These are phyloP conservation scores for Stipa capillata DNA, from an alignment of 176 grass and related monocot species.

Conservation along the genomic window DNA sequence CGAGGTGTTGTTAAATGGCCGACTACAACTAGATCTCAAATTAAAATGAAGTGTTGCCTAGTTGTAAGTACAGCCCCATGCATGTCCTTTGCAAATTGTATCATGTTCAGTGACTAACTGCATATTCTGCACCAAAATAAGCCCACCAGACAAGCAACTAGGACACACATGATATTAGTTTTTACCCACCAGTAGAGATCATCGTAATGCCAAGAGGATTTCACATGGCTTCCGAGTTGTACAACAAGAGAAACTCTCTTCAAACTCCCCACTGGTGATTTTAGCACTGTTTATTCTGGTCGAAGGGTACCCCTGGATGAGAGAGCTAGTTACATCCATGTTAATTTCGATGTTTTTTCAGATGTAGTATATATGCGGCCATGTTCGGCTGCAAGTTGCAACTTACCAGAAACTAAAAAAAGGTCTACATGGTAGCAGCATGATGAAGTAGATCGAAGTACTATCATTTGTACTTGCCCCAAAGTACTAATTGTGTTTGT, in stretches of 20 bases:
- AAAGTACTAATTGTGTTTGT: neutral
- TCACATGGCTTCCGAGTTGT: slow-evolving; percentile 11
- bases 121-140: no score
- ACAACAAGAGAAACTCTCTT: neutral
- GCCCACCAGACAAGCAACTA: neutral
- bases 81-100: no score
- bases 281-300: neutral
- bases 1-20: no score
- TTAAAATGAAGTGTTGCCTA: no score
- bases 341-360: neutral
- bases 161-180: neutral
- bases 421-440: neutral
- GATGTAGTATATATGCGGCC: no score
- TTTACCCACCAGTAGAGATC: neutral
- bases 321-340: neutral
- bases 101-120: no score
- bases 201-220: slow-evolving; percentile 3
- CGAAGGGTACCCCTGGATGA: neutral
- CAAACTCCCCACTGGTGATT: neutral
- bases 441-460: neutral
- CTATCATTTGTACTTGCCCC: neutral
- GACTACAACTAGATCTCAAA: no score
- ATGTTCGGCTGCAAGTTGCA: neutral
- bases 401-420: neutral
- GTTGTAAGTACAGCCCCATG: no score